Evolutionary conservation across 1,284 basidiomycete genomes (phyloP), one percentile per base, ranked within the genome.

Genomic region (Boletus semigastroideus): DNA sequence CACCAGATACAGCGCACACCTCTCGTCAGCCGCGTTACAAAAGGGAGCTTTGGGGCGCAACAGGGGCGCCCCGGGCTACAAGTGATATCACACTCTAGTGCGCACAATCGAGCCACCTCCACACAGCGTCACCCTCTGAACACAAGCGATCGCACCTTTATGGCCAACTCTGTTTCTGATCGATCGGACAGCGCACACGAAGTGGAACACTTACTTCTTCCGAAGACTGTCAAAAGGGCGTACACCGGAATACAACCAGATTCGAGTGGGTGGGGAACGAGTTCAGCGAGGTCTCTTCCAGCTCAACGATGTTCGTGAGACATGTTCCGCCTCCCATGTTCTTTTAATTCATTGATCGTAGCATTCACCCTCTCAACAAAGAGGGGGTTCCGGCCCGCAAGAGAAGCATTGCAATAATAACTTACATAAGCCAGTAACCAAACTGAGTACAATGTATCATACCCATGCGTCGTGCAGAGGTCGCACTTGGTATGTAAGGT

Each of bases 1-100:
- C 2, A 33, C 37, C 58, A 90, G 87, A 78, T 89, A 49, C 89
- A 90, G 67, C 74, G 89, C 46, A 89, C 88, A 5, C 86, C 87
- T 11, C 73, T 90, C 39, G 73, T 77, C 8, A 78, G 77, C 59
- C 81, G 83, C 45, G 74, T 70, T 40, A 64, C 69, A 50, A 70
- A 67, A 38, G 60, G 58, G 49, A 53, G 56, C 17, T 69, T 73
- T 54, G 64, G 62, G 34, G 59, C 60, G 41, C 66, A 67, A 36
- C 75, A 72, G 49, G 54, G 52, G 16, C 56, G 49, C 27, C 13
- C 53, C 11, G 67, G 58, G 48, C 42, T 50, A 20, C 63, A 66
- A 42, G 27, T 17, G 20, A 48, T 38, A 22, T 48, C 55, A n/a
- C 64, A 55, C 11, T 46, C 58, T 33, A 49, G 52, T n/a, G 34